phyloP scores from a whole-genome alignment of 805 yeast species.

The Candida insectalens region DNA sequence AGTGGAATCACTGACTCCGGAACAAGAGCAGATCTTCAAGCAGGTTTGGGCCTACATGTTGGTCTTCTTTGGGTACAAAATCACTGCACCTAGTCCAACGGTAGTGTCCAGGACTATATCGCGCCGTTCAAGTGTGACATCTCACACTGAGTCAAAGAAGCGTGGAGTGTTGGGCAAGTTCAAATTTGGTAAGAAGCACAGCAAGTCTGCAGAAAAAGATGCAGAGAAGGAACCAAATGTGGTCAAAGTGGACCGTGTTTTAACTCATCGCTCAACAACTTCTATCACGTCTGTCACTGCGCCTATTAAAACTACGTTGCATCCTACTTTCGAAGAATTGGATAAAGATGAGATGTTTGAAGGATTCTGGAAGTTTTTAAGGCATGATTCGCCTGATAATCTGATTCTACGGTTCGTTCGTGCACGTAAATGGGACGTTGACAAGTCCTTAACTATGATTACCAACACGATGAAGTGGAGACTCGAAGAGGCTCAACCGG shows the following conservation, averaged over 20 bases:
- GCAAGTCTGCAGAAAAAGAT: conserved; percentile 14
- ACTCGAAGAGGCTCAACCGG: conserved; percentile 45
- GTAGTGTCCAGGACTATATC: conserved; percentile 4
- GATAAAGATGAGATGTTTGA: conserved; percentile 41
- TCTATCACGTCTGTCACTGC: background rate
- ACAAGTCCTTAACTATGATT: conserved; percentile 60
- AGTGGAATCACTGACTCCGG: conserved; percentile 35
- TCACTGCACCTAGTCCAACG: conserved; percentile 18
- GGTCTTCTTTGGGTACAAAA: conserved; percentile 44
- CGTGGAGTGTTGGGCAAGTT: conserved; percentile 23
- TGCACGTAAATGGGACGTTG: conserved; percentile 80
- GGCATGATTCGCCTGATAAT: conserved; percentile 79
- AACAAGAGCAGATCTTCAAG: conserved; percentile 56
- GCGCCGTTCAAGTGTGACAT: conserved; percentile 5
- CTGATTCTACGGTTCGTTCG: conserved; percentile 65
- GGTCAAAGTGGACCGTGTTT: conserved; percentile 1
- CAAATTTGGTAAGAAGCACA: conserved; percentile 14
- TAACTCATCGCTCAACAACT: conserved; percentile 4
- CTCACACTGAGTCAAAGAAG: conserved; percentile 14
- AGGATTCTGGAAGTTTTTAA: conserved; percentile 49
- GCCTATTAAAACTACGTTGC: conserved; percentile 29
- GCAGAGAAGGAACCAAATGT: background rate
- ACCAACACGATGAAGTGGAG: conserved; percentile 75
- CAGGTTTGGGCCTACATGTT: conserved; percentile 63
- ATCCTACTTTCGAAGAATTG: conserved; percentile 39